A percentile compares a stretch with the other conserved stretches of the same genome.
Conservation (phyloP, 2,329 filamentous ascomycete genomes). For the Aspergillus fructus region DNA sequence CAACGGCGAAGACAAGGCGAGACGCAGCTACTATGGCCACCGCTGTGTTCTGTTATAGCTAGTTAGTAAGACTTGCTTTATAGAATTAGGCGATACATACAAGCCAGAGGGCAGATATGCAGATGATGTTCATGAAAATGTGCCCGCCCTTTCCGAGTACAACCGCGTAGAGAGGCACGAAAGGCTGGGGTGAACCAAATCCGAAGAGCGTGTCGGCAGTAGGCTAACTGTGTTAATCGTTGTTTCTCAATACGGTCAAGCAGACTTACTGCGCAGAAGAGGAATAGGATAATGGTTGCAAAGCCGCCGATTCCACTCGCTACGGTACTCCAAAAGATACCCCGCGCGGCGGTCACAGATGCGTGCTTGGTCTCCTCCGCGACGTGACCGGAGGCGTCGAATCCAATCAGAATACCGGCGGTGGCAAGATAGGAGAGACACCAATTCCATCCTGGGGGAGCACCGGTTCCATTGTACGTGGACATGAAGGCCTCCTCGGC, state of each 20-base stretch:
- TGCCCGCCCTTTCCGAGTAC: slow-evolving; percentile 58
- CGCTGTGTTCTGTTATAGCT: slow-evolving; percentile 51
- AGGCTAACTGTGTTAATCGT: slow-evolving; percentile 32
- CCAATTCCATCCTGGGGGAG: slow-evolving; percentile 62
- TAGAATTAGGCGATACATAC: slow-evolving; percentile 30
- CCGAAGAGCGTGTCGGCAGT: slow-evolving; percentile 54
- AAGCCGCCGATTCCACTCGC: slow-evolving; percentile 58
- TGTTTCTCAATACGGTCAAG: not conserved
- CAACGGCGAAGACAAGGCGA: slow-evolving; percentile 63
- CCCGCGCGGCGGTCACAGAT: slow-evolving; percentile 50
- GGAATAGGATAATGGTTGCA: slow-evolving; percentile 56
- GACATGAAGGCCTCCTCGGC: slow-evolving; percentile 60
- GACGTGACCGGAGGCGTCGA: slow-evolving; percentile 61
- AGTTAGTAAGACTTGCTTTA: not conserved
- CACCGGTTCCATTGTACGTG: slow-evolving; percentile 59
- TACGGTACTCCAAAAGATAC: slow-evolving; percentile 62
- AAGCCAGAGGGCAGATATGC: slow-evolving; percentile 52
- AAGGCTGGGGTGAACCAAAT: slow-evolving; percentile 57
- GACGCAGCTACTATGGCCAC: slow-evolving; percentile 61
- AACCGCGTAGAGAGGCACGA: slow-evolving; percentile 58
- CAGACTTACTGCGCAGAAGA: slow-evolving; percentile 55
- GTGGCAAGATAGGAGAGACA: slow-evolving; percentile 62
- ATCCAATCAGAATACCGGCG: slow-evolving; percentile 60
- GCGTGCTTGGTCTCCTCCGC: slow-evolving; percentile 62
- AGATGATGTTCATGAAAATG: slow-evolving; percentile 62